Percentiles rank a stretch among this genome's conserved stretches.
phyloP scores from a whole-genome alignment of 1,284 basidiomycete genomes.

The Sphagnurus paluster region DNA sequence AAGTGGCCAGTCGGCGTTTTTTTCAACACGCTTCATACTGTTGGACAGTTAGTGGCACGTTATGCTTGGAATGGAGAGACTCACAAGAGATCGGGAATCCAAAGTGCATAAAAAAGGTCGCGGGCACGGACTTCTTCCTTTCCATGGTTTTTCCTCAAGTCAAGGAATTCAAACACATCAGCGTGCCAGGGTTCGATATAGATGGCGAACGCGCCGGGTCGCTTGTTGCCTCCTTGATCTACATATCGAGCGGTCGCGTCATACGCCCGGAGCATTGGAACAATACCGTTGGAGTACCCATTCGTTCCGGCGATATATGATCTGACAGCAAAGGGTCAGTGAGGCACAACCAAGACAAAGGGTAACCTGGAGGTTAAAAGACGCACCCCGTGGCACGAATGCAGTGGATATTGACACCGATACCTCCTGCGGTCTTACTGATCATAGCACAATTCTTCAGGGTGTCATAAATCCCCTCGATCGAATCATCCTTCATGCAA shows the following conservation, averaged over 20 bases:
- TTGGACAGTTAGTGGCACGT: slow-evolving; percentile 5
- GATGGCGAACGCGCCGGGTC: slow-evolving; percentile 97
- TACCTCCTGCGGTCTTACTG: slow-evolving; percentile 98
- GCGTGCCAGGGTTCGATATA: slow-evolving; percentile 99
- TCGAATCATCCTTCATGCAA: slow-evolving; percentile 98
- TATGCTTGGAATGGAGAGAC: slow-evolving; percentile 27
- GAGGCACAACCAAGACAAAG: slow-evolving; percentile 15
- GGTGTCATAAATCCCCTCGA: slow-evolving; percentile 99
- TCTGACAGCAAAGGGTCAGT: slow-evolving; percentile 33
- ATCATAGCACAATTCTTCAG: slow-evolving; percentile 99
- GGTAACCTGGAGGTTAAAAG: slow-evolving; percentile 20
- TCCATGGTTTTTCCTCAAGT: slow-evolving; percentile 98
- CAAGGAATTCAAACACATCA: slow-evolving; percentile 97
- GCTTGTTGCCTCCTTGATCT: slow-evolving; percentile 99
- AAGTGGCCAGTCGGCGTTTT: slow-evolving; percentile 89
- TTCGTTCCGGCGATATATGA: slow-evolving; percentile 95
- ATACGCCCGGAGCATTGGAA: slow-evolving; percentile 98
- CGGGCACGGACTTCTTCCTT: slow-evolving; percentile 98
- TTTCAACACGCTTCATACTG: slow-evolving; percentile 93
- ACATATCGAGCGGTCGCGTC: slow-evolving; percentile 99
- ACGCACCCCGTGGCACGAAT: slow-evolving; percentile 92
- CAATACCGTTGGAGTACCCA: slow-evolving; percentile 98
- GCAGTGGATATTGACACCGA: slow-evolving; percentile 95
- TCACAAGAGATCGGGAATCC: slow-evolving; percentile 97
- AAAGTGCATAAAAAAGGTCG: slow-evolving; percentile 98